Evolutionary conservation across 1,284 basidiomycete species (phyloP).

Genomic region (Rhodotorula sp.): DNA sequence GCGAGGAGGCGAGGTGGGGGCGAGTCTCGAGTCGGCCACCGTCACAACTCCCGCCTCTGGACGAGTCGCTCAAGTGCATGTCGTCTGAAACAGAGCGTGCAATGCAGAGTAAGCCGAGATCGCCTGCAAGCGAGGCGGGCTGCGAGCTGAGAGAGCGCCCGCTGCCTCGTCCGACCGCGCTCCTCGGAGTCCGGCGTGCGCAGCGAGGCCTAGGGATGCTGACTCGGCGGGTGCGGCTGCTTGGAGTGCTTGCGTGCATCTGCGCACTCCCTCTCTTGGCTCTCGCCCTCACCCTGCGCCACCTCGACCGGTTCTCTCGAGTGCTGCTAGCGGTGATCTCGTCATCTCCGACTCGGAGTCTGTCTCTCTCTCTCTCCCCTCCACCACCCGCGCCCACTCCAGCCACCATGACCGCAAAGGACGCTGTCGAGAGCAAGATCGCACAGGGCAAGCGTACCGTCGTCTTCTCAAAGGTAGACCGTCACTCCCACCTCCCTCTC

Average conservation of each 20-base stretch:
- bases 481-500: background rate
- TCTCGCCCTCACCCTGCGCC: background rate
- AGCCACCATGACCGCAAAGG: conserved; percentile 49
- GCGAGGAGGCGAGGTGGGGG: no score
- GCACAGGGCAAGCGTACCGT: conserved; percentile 47
- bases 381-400: background rate
- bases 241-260: background rate
- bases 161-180: no score
- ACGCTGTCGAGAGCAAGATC: conserved; percentile 51
- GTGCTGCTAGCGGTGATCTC: background rate
- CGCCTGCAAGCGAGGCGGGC: background rate
- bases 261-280: conserved; percentile 13
- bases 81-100: no score
- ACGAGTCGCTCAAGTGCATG: no score
- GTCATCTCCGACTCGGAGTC: conserved; percentile 2
- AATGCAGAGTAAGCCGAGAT: no score
- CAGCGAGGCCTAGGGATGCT: background rate
- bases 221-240: background rate
- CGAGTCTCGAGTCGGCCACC: no score
- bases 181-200: no score
- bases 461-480: conserved; percentile 51
- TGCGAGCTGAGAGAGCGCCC: no score
- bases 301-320: background rate
- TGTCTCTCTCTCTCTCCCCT: background rate
- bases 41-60: no score